Conservation (phyloP, 116 monocot genomes). For the Zostera marina region DNA sequence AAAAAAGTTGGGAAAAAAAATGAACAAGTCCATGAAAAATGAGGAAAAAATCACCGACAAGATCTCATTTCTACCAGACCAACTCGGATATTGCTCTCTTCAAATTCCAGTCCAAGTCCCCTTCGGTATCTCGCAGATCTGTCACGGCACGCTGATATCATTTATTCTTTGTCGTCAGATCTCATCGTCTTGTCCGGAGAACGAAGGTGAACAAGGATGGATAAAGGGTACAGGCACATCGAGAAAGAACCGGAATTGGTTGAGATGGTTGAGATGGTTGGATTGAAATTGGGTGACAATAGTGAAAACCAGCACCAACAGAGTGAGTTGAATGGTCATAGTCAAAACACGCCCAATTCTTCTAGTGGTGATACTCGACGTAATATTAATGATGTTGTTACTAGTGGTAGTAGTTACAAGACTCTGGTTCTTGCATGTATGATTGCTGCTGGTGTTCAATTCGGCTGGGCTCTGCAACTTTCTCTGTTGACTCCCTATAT, state of each 20-base stretch:
- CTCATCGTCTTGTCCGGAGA: no score
- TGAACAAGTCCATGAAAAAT: no score
- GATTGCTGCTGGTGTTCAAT: constrained; percentile 90
- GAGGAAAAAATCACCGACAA: no score
- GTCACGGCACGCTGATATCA: no score
- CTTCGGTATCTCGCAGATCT: no score
- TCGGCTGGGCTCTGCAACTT: constrained; percentile 93
- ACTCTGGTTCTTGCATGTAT: constrained; percentile 54
- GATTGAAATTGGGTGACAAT: constrained; percentile 1
- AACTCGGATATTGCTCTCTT: no score
- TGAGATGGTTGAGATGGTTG: constrained; percentile 17
- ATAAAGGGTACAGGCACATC: constrained; percentile 38
- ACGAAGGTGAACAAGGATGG: not conserved
- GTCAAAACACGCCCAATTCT: constrained; percentile 13
- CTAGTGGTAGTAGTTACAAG: constrained; percentile 27
- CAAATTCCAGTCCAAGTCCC: no score
- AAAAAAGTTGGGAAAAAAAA: no score
- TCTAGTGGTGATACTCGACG: not conserved
- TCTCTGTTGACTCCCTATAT: constrained; percentile 91
- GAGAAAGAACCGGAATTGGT: constrained; percentile 37
- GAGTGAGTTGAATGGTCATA: not conserved
- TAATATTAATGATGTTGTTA: not conserved
- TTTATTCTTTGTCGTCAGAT: no score
- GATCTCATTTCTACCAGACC: no score
- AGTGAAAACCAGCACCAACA: no score